Percentiles rank a stretch among this genome's conserved stretches.
phyloP scores from a whole-genome alignment of 208 protist species.

The Leishmania gerbilli region DNA sequence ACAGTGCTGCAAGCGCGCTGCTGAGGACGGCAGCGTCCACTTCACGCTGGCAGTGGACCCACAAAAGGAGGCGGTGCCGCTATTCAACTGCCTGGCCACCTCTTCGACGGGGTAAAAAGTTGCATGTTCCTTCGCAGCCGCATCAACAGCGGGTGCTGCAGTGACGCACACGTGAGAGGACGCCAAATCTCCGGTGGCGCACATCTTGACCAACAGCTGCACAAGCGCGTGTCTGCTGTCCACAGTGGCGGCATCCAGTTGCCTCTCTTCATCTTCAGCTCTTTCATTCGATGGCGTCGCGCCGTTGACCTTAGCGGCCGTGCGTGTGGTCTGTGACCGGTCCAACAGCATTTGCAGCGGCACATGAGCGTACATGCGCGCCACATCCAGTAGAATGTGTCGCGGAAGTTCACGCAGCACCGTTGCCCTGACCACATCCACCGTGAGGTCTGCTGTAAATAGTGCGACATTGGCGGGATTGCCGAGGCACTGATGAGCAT shows the following conservation, averaged over 20 bases:
- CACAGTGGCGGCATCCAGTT: not conserved
- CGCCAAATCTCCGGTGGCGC: conserved; percentile 22
- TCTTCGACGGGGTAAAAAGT: not conserved
- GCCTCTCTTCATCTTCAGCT: not conserved
- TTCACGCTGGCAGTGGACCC: conserved; percentile 5
- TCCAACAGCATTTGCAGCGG: conserved; percentile 28
- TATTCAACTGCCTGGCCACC: not conserved
- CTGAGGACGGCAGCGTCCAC: conserved; percentile 12
- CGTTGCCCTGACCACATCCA: conserved; percentile 14
- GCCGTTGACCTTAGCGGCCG: not conserved
- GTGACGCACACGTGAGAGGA: conserved; percentile 11
- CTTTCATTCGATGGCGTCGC: not conserved
- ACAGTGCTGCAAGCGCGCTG: conserved; percentile 4
- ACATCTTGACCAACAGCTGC: conserved; percentile 42
- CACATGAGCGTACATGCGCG: conserved; percentile 37
- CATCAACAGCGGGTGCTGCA: not conserved
- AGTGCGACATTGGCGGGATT: conserved; percentile 3
- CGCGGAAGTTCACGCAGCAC: conserved; percentile 21
- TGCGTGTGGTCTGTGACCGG: not conserved
- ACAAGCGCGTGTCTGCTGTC: conserved; percentile 11
- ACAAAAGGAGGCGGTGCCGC: not conserved
- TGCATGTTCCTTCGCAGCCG: not conserved
- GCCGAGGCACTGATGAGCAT: conserved; percentile 8
- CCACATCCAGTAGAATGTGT: conserved; percentile 45
- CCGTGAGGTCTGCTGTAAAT: conserved; percentile 17